These are phyloP conservation scores for Aspergillus quadricinctus DNA, from an alignment of 2,329 filamentous ascomycete species.

Conservation along the genomic window DNA sequence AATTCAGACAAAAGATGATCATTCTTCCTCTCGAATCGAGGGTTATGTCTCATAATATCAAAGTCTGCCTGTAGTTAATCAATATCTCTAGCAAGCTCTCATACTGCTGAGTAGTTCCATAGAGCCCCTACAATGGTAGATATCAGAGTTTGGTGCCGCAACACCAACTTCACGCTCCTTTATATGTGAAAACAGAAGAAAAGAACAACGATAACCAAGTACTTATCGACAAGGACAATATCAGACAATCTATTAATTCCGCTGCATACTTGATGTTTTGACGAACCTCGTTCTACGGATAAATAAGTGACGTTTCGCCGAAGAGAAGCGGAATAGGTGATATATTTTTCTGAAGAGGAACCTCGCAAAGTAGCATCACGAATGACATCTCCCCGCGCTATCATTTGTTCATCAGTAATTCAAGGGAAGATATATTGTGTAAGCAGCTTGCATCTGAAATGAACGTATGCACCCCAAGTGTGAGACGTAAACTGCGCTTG, in stretches of 20 bases:
- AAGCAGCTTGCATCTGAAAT: neutral
- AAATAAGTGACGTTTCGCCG: neutral
- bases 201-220: neutral
- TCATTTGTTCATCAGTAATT: neutral
- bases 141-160: neutral
- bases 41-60: neutral
- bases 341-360: neutral
- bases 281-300: neutral
- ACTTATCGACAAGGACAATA: neutral
- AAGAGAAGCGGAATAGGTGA: neutral
- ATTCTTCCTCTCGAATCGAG: neutral
- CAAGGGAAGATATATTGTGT: neutral
- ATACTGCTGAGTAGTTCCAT: neutral
- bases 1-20: neutral
- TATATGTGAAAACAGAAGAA: neutral
- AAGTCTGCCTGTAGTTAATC: neutral
- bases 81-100: neutral
- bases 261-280: neutral
- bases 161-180: neutral
- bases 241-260: neutral
- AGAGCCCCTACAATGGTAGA: neutral
- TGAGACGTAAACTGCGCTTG: neutral
- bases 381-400: neutral
- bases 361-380: neutral
- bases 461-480: neutral